These are phyloP conservation scores for Lactarius sp. DNA, from an alignment of 768 basidiomycete species.

Conservation along the genomic window DNA sequence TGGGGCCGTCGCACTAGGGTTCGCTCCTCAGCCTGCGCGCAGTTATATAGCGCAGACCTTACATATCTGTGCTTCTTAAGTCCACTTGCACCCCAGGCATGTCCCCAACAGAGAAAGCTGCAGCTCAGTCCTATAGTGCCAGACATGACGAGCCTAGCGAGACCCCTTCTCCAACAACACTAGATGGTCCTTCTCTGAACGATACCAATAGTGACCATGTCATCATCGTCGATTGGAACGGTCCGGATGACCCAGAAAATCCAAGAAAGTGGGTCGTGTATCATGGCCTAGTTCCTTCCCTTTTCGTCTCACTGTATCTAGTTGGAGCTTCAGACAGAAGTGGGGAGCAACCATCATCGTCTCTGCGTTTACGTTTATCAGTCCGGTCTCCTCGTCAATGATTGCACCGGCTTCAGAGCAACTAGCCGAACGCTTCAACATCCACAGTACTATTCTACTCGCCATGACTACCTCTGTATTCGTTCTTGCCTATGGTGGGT, in stretches of 20 bases:
- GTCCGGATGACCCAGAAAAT: slow-evolving; percentile 20
- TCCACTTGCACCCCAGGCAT: neutral
- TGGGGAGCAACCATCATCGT: slow-evolving; percentile 47
- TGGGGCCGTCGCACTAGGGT: too few species aligned
- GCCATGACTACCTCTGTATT: slow-evolving; percentile 50
- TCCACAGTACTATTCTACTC: slow-evolving; percentile 44
- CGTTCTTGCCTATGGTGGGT: slow-evolving; percentile 54
- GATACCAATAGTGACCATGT: neutral
- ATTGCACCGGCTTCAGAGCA: slow-evolving; percentile 57
- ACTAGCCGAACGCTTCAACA: slow-evolving; percentile 49
- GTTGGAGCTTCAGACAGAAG: slow-evolving; percentile 19
- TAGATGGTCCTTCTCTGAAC: neutral
- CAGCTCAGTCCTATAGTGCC: neutral
- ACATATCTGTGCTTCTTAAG: neutral
- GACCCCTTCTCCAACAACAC: neutral
- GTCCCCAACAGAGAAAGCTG: neutral
- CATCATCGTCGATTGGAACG: slow-evolving; percentile 19
- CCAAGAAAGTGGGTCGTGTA: slow-evolving; percentile 16
- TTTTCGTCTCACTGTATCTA: neutral
- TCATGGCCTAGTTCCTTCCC: neutral
- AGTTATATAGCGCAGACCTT: neutral
- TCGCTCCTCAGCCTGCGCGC: neutral
- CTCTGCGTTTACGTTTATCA: slow-evolving; percentile 61
- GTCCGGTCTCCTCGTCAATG: slow-evolving; percentile 68
- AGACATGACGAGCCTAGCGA: neutral